Evolutionary conservation across 139 green algal species (phyloP), one percentile per base, ranked within the genome.

Genomic region (Chlorella vulgaris): DNA sequence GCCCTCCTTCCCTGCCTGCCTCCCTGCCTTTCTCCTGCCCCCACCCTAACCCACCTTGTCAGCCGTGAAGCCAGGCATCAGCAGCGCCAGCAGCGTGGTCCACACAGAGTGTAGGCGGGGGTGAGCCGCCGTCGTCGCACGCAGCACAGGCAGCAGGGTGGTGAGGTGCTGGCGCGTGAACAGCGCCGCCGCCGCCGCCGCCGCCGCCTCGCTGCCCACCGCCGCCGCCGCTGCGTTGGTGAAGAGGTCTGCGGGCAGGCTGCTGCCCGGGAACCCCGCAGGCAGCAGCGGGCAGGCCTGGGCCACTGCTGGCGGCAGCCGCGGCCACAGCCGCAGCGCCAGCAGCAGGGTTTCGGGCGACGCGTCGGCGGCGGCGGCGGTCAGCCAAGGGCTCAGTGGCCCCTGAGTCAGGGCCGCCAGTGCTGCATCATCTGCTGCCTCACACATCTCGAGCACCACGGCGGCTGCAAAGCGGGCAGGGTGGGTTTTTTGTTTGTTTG

Each of bases 41-140:
- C n/a, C n/a, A n/a, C n/a, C n/a, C n/a, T n/a, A n/a, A n/a, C 31
- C 36, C 60, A 86, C 86, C 82, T 86, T 86, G 53, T 89, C 75
- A 10, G 77, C 73, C 2, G 33, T 81, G 69, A 92, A 94, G 2
- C 89, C 90, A 0, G 92, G 93, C 40, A 94, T 76, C 40, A 95
- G 88, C 74, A 95, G 77, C 18, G 91, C 86, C 77, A 96, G 85
- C 75, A 94, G 58, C 36, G 83, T 89, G 28, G 77, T 68, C 93
- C 93, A 96, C 31, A 94, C 40, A 29, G 60, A 74, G 85, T 96
- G 93, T 74, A 95, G 76, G 21, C 91, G 84, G 1, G 93, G 93
- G 75, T 92, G 85, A 3, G 80, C 76, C 38, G 51, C 68, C 15
- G 84, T 90, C 31, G 79, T 90, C 33, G 31, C 80, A 13, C 78